Conservation (phyloP, 2,329 filamentous ascomycete genomes). For the Cercospora sesami region DNA sequence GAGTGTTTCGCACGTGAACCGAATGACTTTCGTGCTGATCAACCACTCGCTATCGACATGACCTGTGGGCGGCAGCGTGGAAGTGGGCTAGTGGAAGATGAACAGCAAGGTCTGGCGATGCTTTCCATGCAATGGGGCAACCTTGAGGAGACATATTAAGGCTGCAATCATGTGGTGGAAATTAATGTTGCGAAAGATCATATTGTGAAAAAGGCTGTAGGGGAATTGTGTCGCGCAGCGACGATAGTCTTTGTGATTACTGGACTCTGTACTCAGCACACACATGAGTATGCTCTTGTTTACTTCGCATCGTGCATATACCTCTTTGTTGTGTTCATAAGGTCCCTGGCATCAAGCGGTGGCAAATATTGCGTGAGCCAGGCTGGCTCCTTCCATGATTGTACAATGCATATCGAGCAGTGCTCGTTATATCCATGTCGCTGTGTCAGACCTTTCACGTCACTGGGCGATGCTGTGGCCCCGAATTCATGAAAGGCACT, state of each 20-base stretch:
- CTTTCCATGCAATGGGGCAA: not conserved
- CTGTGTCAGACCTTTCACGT: not conserved
- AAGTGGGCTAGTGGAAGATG: not conserved
- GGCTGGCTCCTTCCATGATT: not conserved
- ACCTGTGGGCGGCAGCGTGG: not conserved
- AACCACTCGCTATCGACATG: not conserved
- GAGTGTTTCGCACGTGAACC: not conserved
- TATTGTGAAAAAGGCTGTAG: not conserved
- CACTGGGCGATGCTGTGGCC: not conserved
- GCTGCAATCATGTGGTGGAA: not conserved
- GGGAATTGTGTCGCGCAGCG: not conserved
- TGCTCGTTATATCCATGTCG: not conserved
- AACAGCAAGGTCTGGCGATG: not conserved
- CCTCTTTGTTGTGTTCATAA: not conserved
- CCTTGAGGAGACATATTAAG: not conserved
- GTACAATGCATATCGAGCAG: not conserved
- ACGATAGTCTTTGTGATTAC: not conserved
- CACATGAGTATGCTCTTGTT: no score
- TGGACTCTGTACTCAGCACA: not conserved
- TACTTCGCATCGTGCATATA: not conserved
- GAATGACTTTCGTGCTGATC: not conserved
- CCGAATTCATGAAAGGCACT: not conserved
- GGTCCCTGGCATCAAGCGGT: not conserved
- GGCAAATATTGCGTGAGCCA: not conserved
- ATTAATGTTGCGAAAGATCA: not conserved